phyloP scores from a whole-genome alignment of 2,329 filamentous ascomycete species.

The Fusarium guadeloupense region DNA sequence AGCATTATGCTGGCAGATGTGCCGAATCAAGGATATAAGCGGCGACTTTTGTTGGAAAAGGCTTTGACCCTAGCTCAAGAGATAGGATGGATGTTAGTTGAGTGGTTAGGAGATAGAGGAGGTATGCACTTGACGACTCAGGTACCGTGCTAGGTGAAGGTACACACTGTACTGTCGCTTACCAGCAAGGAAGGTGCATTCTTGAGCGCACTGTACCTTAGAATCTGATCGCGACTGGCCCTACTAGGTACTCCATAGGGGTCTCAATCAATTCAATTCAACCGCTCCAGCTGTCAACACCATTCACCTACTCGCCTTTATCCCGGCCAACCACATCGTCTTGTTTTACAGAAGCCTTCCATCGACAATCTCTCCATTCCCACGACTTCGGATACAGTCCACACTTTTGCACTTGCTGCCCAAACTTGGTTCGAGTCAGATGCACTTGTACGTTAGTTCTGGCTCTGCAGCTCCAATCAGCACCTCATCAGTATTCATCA shows the following conservation, averaged over 20 bases:
- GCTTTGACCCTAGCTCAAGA: conserved; percentile 1
- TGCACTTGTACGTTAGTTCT: too few relatives aligned
- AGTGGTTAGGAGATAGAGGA: too few relatives aligned
- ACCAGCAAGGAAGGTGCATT: neutral
- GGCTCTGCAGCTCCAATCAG: conserved; percentile 6
- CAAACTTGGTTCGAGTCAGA: conserved; percentile 14
- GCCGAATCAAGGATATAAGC: neutral
- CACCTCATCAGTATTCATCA: conserved; percentile 3
- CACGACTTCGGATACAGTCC: neutral
- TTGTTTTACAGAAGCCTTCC: neutral
- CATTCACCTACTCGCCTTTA: conserved; percentile 5
- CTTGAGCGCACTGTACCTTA: neutral
- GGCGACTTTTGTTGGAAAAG: conserved; percentile 4
- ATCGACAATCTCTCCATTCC: neutral
- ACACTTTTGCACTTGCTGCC: conserved; percentile 14
- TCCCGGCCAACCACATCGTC: conserved; percentile 4
- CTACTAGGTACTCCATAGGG: neutral
- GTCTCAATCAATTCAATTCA: conserved; percentile 9
- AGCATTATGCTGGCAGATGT: conserved; percentile 9
- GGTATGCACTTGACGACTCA: too few relatives aligned
- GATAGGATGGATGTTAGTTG: neutral
- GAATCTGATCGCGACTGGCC: conserved; percentile 11
- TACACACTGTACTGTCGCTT: neutral
- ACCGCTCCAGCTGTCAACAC: conserved; percentile 13
- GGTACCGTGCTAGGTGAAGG: neutral